Conservation (phyloP, 495 filamentous ascomycete genomes). For the Tuber brumale region DNA sequence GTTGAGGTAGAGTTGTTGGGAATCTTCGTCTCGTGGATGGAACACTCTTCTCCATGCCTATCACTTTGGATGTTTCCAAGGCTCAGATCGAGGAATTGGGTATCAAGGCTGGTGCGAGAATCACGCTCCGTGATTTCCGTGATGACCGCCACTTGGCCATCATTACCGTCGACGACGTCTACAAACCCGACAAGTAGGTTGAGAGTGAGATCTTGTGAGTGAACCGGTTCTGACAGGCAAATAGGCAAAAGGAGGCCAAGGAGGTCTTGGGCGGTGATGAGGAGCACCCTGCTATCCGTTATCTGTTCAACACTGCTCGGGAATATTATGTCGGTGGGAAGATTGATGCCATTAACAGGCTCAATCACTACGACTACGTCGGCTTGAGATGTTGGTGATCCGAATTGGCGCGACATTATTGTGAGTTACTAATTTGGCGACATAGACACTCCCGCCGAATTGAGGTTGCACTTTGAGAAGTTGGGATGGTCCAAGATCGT, state of each 20-base stretch:
- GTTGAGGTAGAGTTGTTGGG: constrained; percentile 65
- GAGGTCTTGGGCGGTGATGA: constrained; percentile 94
- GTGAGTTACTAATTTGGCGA: constrained; percentile 23
- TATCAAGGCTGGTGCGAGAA: constrained; percentile 68
- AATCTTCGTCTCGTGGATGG: constrained; percentile 80
- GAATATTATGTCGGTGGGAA: constrained; percentile 94
- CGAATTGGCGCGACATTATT: constrained; percentile 4
- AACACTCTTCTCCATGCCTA: constrained; percentile 92
- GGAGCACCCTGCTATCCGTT: constrained; percentile 84
- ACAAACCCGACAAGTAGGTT: constrained; percentile 89
- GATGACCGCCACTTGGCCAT: constrained; percentile 95
- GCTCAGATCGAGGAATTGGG: constrained; percentile 63
- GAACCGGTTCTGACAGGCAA: constrained; percentile 42
- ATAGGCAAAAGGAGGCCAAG: constrained; percentile 76
- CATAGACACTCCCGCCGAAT: constrained; percentile 86
- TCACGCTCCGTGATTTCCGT: constrained; percentile 89
- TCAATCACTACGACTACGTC: constrained; percentile 98
- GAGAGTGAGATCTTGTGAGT: constrained; percentile 28
- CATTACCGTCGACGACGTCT: constrained; percentile 90
- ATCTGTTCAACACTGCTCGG: constrained; percentile 68
- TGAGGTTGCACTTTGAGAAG: constrained; percentile 96
- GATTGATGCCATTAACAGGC: constrained; percentile 84
- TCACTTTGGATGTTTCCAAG: constrained; percentile 78
- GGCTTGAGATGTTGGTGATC: constrained; percentile 72
- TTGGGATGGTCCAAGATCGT: constrained; percentile 95